Evolutionary conservation across 2,329 filamentous ascomycete species (phyloP), one percentile per base, ranked within the genome.

Genomic region (Nothophaeocryptopus gaeumannii): DNA sequence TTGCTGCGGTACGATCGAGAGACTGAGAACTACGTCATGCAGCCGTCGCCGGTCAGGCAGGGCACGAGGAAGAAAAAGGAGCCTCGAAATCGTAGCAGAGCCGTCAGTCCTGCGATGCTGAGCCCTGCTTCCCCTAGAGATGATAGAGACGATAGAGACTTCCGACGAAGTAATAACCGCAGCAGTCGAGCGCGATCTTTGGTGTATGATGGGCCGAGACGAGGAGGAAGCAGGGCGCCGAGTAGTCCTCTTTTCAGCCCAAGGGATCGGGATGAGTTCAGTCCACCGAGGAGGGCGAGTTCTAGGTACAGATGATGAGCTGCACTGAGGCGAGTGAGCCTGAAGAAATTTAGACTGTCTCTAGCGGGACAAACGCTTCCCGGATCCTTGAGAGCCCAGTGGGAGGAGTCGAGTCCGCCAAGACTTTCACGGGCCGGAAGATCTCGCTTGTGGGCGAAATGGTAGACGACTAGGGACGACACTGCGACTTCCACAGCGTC

Each of bases 1-100:
- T 58, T 76, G 38, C 60, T 68, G 8, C 60, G 64, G n/a, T 63
- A 67, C 20, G 73, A 75, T 51, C 67, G 66, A 1, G 64, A 72
- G 29, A 73, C 68, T 3, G 72, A 72, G 43, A 68, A 72, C 15
- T 70, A 70, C 44, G 65, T 74, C 9, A 63, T 58, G 36, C 53
- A 51, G 13, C 63, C 63, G 1, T 50, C 49, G 11, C 49, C 50
- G 2, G 53, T 59, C 12, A 40, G 56, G 20, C 47, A 53, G 26
- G 47, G 56, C 1, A 38, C 45, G 31, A 47, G 46, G 38, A 58
- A 54, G 46, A 59, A 53, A 15, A 49, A 48, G 26, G 52, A 48
- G 40, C 46, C 37, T 8, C 45, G 47, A 5, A 51, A 47, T 43
- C 44, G 51, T 9, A 49, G 41, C 42, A 36, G 50, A n/a, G 45